phyloP scores from a whole-genome alignment of 352 stramenopile genomes.

The Aphanomyces invadans region DNA sequence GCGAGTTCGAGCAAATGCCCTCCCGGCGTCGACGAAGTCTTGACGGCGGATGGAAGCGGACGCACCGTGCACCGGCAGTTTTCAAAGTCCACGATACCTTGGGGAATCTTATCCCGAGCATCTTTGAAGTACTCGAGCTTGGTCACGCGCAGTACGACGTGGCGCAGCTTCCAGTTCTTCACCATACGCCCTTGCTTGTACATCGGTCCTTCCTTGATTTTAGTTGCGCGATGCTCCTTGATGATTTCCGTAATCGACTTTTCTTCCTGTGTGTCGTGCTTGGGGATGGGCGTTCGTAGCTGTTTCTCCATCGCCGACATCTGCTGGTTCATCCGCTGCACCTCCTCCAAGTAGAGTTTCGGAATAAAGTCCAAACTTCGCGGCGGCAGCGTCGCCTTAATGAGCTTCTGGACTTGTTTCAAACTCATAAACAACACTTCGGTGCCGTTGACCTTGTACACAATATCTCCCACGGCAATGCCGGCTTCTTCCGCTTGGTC shows the following conservation, averaged over 20 bases:
- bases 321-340: conserved; percentile 19
- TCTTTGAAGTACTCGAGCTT: conserved; percentile 23
- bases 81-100: conserved; percentile 19
- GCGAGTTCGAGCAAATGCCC: conserved; percentile 16
- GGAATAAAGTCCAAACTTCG: conserved; percentile 13
- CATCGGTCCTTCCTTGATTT: conserved; percentile 21
- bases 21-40: conserved; percentile 2
- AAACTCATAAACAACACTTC: conserved; percentile 20
- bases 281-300: not conserved
- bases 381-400: conserved; percentile 17
- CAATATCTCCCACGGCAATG: conserved; percentile 14
- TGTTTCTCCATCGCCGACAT: conserved; percentile 15
- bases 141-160: conserved; percentile 15
- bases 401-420: conserved; percentile 23
- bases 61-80: conserved; percentile 20
- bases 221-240: conserved; percentile 3
- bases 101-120: conserved; percentile 3
- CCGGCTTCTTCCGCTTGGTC: conserved; percentile 8
- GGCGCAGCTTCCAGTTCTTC: conserved; percentile 20
- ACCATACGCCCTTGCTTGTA: conserved; percentile 22
- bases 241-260: conserved; percentile 20
- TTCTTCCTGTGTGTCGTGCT: not conserved
- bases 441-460: conserved; percentile 21
- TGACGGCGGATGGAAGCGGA: conserved; percentile 8
- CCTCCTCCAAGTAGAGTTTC: conserved; percentile 12